Evolutionary conservation across 495 filamentous ascomycete genomes (phyloP), one percentile per base, ranked within the genome.

Genomic region (Penicillium cosmopolitanum): DNA sequence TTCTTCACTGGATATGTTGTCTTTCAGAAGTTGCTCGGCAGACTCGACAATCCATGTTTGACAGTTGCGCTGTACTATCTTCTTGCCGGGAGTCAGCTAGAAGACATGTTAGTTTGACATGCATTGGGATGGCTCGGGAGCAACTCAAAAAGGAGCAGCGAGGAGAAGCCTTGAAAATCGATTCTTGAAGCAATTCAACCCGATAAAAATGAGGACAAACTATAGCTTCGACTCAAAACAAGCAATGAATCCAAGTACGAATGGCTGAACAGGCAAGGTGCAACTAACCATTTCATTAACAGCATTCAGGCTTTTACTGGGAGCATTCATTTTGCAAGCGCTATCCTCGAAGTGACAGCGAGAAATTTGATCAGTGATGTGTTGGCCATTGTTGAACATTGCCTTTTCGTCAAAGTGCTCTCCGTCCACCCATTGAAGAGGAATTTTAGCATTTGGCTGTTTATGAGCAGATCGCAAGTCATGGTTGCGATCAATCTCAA

Each of bases 41-140:
- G 70, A 64, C 46, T 71, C 70, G 4, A 73, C 58, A 43, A 71
- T 66, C 70, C 70, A 73, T 12, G 70, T 71, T 60, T 73, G 68
- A 28, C 68, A 73, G 36, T 71, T 53, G 28, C 58, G 58, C 15
- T 64, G 62, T 8, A 16, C 36, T 12, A 38, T 38, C 12, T 38
- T 38, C 28, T 31, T 31, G 6, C 28, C 28, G 28, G 28, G 28
- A 31, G 28, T 31, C 28, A 8, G 8, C 28, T 38, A 38, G 12
- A n/a, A 12, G 36, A 4, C 8, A 38, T 38, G 12, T 38, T 13
- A 38, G 36, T 9, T 38, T 38, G 15, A 1, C 36, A 38, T 6
- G 15, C 36, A 15, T 31, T 31, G 28, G 6, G 28, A 31, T 31
- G 8, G 8, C 7, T 31, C 8, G 28, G 4, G 28, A 31, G 28